A percentile compares a stretch with the other conserved stretches of the same genome.
Conservation (phyloP, 1,284 basidiomycete species). For the Anthracocystis walkeri region DNA sequence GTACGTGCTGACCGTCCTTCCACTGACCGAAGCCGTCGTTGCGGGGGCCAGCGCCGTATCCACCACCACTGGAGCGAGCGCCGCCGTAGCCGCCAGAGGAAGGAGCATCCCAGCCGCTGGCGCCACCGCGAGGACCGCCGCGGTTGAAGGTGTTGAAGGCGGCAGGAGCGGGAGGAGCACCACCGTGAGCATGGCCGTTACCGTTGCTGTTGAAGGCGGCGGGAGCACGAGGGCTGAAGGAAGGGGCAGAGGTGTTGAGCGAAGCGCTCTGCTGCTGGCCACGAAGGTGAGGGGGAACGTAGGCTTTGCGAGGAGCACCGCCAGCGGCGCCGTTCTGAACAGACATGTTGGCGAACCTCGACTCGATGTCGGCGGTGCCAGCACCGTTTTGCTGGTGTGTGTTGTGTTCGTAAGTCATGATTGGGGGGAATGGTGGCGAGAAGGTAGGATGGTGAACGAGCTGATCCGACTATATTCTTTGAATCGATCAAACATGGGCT, state of each 20-base stretch:
- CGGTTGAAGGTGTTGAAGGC: slow-evolving; percentile 60
- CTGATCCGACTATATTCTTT: background rate
- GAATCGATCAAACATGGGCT: slow-evolving; percentile 15
- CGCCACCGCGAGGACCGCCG: slow-evolving; percentile 53
- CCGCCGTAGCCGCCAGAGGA: slow-evolving; percentile 50
- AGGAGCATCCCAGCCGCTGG: slow-evolving; percentile 52
- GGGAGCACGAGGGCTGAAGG: slow-evolving; percentile 53
- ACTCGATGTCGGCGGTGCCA: slow-evolving; percentile 79
- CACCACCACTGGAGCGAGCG: slow-evolving; percentile 46
- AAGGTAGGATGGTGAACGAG: background rate
- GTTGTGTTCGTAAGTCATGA: slow-evolving; percentile 63
- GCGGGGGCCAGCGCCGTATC: slow-evolving; percentile 58
- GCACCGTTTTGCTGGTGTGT: slow-evolving; percentile 61
- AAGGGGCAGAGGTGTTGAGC: slow-evolving; percentile 50
- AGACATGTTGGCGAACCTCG: slow-evolving; percentile 75
- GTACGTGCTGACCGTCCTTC: slow-evolving; percentile 88
- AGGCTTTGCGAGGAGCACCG: slow-evolving; percentile 79
- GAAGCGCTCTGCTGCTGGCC: slow-evolving; percentile 69
- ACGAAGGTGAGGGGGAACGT: slow-evolving; percentile 92
- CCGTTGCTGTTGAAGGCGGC: slow-evolving; percentile 53
- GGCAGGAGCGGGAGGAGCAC: slow-evolving; percentile 47
- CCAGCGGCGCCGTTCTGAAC: slow-evolving; percentile 57
- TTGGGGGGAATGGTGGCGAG: slow-evolving; percentile 34
- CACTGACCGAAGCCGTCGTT: slow-evolving; percentile 77
- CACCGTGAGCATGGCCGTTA: slow-evolving; percentile 22